phyloP scores from a whole-genome alignment of 305 asterid species.

The Stenogyne calaminthoides region DNA sequence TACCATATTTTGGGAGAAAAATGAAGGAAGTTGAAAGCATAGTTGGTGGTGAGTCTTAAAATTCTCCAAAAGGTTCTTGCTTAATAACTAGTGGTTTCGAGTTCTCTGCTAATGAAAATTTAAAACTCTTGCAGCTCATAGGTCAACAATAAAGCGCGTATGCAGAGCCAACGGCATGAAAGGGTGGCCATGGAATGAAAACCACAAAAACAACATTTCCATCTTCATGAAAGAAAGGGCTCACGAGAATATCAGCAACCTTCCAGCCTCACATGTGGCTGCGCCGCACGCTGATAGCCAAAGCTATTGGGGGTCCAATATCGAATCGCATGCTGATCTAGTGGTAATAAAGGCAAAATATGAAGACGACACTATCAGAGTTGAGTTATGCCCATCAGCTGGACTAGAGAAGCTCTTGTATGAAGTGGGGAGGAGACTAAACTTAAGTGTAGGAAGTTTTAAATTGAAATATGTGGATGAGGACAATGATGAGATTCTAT shows the following conservation, averaged over 20 bases:
- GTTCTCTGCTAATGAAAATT: neutral
- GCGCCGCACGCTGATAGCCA: neutral
- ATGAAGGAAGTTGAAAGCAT: neutral
- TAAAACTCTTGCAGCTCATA: neutral
- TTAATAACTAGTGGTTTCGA: neutral
- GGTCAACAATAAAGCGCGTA: neutral
- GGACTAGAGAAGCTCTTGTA: neutral
- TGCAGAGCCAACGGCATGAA: neutral
- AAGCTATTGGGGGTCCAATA: neutral
- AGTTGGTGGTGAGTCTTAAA: neutral
- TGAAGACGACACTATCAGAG: constrained; percentile 7
- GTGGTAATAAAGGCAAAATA: constrained; percentile 18
- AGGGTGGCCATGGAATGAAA: neutral
- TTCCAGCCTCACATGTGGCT: neutral
- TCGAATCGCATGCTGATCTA: neutral
- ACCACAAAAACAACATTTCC: neutral
- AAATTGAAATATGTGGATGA: constrained; percentile 32
- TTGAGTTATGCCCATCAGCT: constrained; percentile 17
- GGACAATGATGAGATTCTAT: constrained; percentile 19
- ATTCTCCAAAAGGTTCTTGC: neutral
- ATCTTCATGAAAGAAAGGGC: neutral
- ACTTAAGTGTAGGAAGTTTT: neutral
- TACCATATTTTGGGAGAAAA: neutral
- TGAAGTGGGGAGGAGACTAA: constrained; percentile 23
- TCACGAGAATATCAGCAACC: too few relatives aligned